phyloP scores from a whole-genome alignment of 805 yeast genomes.

The Starmerella bombicola region DNA sequence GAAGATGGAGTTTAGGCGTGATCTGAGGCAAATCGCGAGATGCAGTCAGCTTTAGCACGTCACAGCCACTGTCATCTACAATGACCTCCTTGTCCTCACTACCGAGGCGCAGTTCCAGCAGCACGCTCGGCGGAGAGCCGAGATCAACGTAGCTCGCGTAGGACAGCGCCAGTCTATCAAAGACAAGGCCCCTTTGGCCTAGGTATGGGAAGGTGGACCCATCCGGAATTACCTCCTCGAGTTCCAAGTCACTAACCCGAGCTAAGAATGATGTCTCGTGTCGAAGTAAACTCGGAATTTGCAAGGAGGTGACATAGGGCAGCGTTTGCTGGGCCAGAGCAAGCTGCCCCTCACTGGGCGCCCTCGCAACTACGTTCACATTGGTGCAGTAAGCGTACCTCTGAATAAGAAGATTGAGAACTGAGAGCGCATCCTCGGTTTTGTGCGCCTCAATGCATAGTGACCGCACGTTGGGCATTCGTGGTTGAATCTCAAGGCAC shows the following conservation, averaged over 20 bases:
- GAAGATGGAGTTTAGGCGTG: conserved; percentile 9
- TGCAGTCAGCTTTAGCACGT: conserved; percentile 15
- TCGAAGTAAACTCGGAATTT: conserved; percentile 7
- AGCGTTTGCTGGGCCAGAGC: not conserved
- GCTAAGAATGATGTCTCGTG: conserved; percentile 4
- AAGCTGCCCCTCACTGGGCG: conserved; percentile 4
- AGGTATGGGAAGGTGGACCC: not conserved
- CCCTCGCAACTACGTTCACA: conserved; percentile 9
- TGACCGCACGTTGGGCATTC: conserved; percentile 9
- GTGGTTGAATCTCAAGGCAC: conserved; percentile 9
- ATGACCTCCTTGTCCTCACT: not conserved
- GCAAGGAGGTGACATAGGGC: conserved; percentile 6
- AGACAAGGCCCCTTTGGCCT: not conserved
- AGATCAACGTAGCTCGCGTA: not conserved
- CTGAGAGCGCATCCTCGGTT: conserved; percentile 16
- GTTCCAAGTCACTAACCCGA: conserved; percentile 6
- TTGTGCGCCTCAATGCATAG: conserved; percentile 11
- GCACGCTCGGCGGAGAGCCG: conserved; percentile 9
- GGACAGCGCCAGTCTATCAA: conserved; percentile 3
- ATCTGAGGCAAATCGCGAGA: conserved; percentile 12
- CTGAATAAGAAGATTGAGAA: conserved; percentile 6
- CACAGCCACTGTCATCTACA: conserved; percentile 11
- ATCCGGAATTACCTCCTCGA: conserved; percentile 2
- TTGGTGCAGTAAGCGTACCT: not conserved
- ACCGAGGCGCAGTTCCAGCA: conserved; percentile 15